These are phyloP conservation scores for Fomitopsis pinicola DNA, from an alignment of 1,284 basidiomycete species.

Conservation along the genomic window DNA sequence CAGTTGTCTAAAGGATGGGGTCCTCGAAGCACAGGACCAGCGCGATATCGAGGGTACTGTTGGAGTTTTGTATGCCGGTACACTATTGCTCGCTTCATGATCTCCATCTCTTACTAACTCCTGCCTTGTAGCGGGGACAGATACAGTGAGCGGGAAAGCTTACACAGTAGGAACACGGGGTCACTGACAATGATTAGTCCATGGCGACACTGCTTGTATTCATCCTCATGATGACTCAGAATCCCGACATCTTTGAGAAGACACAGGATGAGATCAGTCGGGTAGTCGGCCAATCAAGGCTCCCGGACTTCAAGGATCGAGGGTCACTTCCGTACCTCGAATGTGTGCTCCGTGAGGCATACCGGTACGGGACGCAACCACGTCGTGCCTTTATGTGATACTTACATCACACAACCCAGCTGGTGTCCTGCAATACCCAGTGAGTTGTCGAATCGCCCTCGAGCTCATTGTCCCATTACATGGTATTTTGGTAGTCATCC, in stretches of 20 bases:
- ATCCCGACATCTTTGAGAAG: conserved; percentile 45
- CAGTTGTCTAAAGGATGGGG: conserved; percentile 10
- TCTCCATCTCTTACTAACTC: background rate
- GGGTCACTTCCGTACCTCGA: conserved; percentile 37
- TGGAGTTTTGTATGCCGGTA: conserved; percentile 22
- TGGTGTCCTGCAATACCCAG: background rate
- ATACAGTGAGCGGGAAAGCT: conserved; percentile 15
- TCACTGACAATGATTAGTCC: background rate
- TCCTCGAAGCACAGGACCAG: conserved; percentile 14
- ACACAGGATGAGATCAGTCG: conserved; percentile 29
- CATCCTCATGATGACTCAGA: conserved; percentile 44
- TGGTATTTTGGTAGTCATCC: conserved; percentile 8
- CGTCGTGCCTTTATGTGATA: background rate
- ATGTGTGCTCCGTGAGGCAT: conserved; percentile 28
- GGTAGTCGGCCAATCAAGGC: conserved; percentile 39
- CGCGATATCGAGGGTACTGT: conserved; percentile 22
- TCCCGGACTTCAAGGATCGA: conserved; percentile 45
- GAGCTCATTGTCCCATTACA: background rate
- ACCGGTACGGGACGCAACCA: conserved; percentile 12
- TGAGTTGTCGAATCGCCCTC: background rate
- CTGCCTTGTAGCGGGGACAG: conserved; percentile 17
- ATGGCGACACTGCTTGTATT: conserved; percentile 22
- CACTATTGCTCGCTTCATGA: too few species aligned
- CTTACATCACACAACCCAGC: background rate
- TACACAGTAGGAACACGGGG: too few species aligned